Conservation (phyloP, 305 asterid genomes). For the Solanum hybrid region DNA sequence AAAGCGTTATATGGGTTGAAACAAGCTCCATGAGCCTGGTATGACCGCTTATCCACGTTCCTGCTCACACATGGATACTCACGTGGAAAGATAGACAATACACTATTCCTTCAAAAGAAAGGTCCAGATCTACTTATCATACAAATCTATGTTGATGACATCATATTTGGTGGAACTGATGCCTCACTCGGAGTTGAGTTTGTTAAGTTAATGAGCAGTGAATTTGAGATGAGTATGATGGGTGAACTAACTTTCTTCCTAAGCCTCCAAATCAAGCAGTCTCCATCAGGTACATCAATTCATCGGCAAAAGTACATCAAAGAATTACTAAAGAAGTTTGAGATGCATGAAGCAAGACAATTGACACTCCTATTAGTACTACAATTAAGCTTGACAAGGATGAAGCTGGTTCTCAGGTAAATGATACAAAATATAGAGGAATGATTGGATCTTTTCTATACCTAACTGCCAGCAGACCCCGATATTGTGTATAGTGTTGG, state of each 20-base stretch:
- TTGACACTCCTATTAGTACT: background rate
- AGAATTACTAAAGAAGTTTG: background rate
- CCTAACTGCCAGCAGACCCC: background rate
- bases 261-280: background rate
- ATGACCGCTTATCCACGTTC: no score
- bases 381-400: background rate
- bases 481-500: background rate
- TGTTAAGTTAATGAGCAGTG: no score
- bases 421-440: no score
- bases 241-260: background rate
- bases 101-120: background rate
- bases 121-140: background rate
- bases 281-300: background rate
- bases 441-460: background rate
- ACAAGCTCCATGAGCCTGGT: no score
- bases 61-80: background rate
- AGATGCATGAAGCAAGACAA: background rate
- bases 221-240: background rate
- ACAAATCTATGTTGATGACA: background rate
- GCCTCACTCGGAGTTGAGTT: background rate
- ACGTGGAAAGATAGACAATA: no score
- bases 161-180: background rate
- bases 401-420: background rate
- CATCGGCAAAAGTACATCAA: background rate
- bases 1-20: no score